Evolutionary conservation across 2,329 filamentous ascomycete genomes (phyloP).

Genomic region (Tolypocladium tropicale): DNA sequence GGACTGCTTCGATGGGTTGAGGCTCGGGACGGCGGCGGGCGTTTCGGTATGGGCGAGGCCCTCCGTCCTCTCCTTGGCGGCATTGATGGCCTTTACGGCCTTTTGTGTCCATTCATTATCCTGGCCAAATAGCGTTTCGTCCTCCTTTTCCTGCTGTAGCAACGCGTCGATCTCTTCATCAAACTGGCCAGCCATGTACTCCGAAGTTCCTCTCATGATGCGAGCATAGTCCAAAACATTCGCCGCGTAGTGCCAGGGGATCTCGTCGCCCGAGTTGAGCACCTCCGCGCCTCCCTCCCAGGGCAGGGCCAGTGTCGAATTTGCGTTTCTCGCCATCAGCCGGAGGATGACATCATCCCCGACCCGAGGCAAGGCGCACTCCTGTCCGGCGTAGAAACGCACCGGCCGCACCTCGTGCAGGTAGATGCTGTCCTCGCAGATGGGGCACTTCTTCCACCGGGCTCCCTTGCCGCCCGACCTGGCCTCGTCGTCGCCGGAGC

Average conservation of each 20-base stretch:
- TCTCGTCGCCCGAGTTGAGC: constrained; percentile 58
- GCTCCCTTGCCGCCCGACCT: constrained; percentile 59
- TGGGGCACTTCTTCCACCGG: constrained; percentile 89
- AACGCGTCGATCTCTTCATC: constrained; percentile 70
- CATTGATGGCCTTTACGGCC: constrained; percentile 63
- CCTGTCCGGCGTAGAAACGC: constrained; percentile 83
- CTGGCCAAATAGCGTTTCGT: constrained; percentile 84
- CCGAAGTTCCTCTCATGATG: constrained; percentile 86
- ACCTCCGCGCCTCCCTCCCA: constrained; percentile 66
- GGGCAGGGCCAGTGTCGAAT: constrained; percentile 79
- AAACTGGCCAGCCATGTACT: constrained; percentile 77
- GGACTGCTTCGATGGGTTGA: constrained; percentile 12
- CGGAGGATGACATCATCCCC: constrained; percentile 85
- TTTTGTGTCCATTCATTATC: constrained; percentile 88
- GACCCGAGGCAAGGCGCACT: constrained; percentile 67
- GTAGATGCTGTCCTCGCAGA: constrained; percentile 91
- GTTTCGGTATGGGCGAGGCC: constrained; percentile 25
- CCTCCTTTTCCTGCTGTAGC: constrained; percentile 68
- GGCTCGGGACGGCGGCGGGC: constrained; percentile 8
- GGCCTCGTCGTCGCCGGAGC: constrained; percentile 57
- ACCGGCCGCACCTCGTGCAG: constrained; percentile 84
- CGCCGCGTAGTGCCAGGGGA: constrained; percentile 91
- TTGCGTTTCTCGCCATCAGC: constrained; percentile 69
- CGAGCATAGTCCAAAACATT: constrained; percentile 92
- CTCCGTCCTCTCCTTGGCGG: constrained; percentile 63